phyloP scores from a whole-genome alignment of 371 early-diverging fungal species.

The Mortierella sp. region DNA sequence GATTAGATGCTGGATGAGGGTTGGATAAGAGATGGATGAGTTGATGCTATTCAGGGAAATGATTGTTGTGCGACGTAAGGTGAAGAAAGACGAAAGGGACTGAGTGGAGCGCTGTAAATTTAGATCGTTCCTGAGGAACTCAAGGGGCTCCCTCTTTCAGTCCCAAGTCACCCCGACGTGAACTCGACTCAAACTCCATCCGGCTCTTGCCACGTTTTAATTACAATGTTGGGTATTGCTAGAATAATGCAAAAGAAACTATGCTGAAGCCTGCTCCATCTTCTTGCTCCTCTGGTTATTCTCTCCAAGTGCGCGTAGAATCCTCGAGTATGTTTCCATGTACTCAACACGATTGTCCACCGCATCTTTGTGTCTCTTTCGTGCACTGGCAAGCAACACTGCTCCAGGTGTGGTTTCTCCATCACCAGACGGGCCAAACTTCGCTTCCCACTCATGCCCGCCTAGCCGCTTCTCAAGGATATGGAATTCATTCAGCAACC shows the following conservation, averaged over 20 bases:
- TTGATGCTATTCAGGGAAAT: too few relatives aligned
- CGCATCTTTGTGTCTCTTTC: conserved; percentile 15
- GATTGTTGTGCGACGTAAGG: too few relatives aligned
- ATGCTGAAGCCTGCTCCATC: conserved; percentile 10
- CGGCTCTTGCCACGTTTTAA: too few relatives aligned
- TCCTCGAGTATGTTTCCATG: conserved; percentile 14
- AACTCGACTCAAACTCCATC: too few relatives aligned
- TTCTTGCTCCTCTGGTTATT: conserved; percentile 25
- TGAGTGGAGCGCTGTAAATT: too few relatives aligned
- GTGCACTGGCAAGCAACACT: conserved; percentile 15
- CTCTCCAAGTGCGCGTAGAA: conserved; percentile 23
- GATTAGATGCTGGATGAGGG: too few relatives aligned
- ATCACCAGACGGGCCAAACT: conserved; percentile 16
- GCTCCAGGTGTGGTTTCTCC: conserved; percentile 4
- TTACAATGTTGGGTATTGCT: too few relatives aligned
- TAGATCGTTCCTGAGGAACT: too few relatives aligned
- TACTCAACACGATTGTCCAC: conserved; percentile 13
- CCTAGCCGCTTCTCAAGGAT: conserved; percentile 20
- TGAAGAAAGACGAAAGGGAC: too few relatives aligned
- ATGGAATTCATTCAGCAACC: conserved; percentile 14
- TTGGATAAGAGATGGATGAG: too few relatives aligned
- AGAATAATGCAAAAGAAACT: not conserved
- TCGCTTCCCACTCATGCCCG: conserved; percentile 22
- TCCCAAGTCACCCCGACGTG: too few relatives aligned
- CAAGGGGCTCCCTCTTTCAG: too few relatives aligned